Conservation (phyloP, 805 yeast genomes). For the Vanderwaltozyma verrucispora region DNA sequence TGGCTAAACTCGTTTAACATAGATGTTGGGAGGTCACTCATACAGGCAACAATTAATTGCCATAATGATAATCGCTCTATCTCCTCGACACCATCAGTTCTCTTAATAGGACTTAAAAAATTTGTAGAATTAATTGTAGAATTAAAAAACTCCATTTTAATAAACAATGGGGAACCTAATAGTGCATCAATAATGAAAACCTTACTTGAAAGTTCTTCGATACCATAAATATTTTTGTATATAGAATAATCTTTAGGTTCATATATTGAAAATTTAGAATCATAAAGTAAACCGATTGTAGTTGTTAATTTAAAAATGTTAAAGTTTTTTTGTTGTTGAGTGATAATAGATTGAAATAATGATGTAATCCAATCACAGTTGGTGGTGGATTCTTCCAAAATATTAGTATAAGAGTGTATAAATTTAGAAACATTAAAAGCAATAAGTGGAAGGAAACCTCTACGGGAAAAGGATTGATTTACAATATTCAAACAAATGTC, state of each 20-base stretch:
- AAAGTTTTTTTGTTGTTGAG: constrained; percentile 42
- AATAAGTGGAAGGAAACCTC: constrained; percentile 56
- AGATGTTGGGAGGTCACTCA: no score
- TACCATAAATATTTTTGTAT: constrained; percentile 45
- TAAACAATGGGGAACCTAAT: constrained; percentile 21
- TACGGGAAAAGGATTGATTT: constrained; percentile 45
- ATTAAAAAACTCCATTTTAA: constrained; percentile 17
- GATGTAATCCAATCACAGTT: constrained; percentile 38
- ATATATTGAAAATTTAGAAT: constrained; percentile 30
- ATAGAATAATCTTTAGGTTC: constrained; percentile 23
- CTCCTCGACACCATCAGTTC: constrained; percentile 64
- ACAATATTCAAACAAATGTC: constrained; percentile 35
- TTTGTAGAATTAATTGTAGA: constrained; percentile 29
- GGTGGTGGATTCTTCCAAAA: constrained; percentile 29
- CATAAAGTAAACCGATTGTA: constrained; percentile 44
- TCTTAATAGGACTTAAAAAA: constrained; percentile 40
- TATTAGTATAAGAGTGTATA: constrained; percentile 26
- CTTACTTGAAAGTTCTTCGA: constrained; percentile 44
- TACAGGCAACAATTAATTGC: constrained; percentile 39
- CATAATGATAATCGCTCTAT: constrained; percentile 47
- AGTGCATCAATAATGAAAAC: constrained; percentile 41
- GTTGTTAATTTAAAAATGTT: constrained; percentile 52
- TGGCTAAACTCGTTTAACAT: no score
- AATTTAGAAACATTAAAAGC: constrained; percentile 37
- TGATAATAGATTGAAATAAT: constrained; percentile 36